Conservation (phyloP, 345 rosid genomes). For the Kandelia obovata region DNA sequence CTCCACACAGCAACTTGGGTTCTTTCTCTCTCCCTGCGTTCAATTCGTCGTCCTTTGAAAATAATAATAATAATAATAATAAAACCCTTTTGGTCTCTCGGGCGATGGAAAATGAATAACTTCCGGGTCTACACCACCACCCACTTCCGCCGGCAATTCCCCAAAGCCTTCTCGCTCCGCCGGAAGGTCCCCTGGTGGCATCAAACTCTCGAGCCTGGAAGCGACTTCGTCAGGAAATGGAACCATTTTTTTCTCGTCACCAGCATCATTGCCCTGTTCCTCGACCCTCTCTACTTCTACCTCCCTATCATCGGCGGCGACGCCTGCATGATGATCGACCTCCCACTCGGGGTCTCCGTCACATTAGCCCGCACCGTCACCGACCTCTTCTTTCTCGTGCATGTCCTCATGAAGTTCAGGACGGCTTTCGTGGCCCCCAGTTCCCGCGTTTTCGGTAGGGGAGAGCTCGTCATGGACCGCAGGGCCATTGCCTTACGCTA, state of each 20-base stretch:
- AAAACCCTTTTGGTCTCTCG: not conserved
- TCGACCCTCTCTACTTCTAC: constrained; percentile 86
- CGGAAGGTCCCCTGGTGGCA: constrained; percentile 47
- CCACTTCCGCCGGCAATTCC: constrained; percentile 39
- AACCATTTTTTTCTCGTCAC: constrained; percentile 65
- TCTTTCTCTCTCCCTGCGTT: not conserved
- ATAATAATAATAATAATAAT: no score
- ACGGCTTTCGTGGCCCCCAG: constrained; percentile 64
- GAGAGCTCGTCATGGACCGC: constrained; percentile 75
- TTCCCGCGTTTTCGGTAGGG: constrained; percentile 74
- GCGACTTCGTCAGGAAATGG: constrained; percentile 58
- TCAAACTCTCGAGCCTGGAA: constrained; percentile 62
- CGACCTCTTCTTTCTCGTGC: constrained; percentile 60
- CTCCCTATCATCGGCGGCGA: constrained; percentile 51
- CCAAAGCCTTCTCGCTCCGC: constrained; percentile 44
- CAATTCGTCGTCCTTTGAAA: not conserved
- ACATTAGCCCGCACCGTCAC: constrained; percentile 64
- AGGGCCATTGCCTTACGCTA: constrained; percentile 60
- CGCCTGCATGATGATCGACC: constrained; percentile 50
- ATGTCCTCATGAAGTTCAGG: constrained; percentile 64
- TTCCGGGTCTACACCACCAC: constrained; percentile 37
- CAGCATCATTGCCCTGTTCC: constrained; percentile 63
- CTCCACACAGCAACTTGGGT: not conserved
- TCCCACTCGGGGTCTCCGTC: constrained; percentile 45
- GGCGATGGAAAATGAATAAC: constrained; percentile 36